Conservation (phyloP, 2,329 filamentous ascomycete genomes). For the Neocatenulostroma microsporum region DNA sequence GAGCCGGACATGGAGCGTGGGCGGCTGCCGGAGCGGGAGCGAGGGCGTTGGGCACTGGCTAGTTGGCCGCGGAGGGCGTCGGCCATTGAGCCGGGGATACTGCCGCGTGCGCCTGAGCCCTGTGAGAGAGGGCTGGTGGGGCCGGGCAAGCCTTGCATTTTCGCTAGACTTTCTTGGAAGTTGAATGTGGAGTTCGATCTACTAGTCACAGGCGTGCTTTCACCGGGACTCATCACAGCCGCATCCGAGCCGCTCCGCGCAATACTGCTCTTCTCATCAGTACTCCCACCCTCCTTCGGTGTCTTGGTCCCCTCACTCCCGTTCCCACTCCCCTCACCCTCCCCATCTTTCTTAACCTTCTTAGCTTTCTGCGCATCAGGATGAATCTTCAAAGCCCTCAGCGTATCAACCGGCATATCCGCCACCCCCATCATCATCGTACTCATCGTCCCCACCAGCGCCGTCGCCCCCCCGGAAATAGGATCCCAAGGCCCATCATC, state of each 20-base stretch:
- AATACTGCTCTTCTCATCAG: not conserved
- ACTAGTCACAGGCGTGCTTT: slow-evolving; percentile 12
- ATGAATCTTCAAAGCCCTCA: slow-evolving; percentile 42
- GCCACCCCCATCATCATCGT: slow-evolving; percentile 75
- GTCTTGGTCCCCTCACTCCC: slow-evolving; percentile 1
- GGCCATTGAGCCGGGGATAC: slow-evolving; percentile 16
- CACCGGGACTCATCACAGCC: slow-evolving; percentile 6
- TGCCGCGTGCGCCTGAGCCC: not conserved
- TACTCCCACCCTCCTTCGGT: not conserved
- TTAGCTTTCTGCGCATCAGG: slow-evolving; percentile 24
- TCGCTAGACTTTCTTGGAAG: slow-evolving; percentile 23
- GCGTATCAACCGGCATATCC: slow-evolving; percentile 55
- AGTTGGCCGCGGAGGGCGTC: slow-evolving; percentile 19
- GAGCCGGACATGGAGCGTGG: slow-evolving; percentile 4
- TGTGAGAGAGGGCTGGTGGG: not conserved
- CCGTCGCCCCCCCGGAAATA: slow-evolving; percentile 66
- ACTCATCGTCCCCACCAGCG: slow-evolving; percentile 73
- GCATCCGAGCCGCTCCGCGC: not conserved
- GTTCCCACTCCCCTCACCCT: not conserved
- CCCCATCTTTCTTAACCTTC: slow-evolving; percentile 10
- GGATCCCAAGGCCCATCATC: slow-evolving; percentile 74
- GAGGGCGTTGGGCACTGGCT: slow-evolving; percentile 6
- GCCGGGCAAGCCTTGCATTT: slow-evolving; percentile 17
- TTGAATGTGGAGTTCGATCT: slow-evolving; percentile 24
- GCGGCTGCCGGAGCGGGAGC: slow-evolving; percentile 18